Evolutionary conservation across 73 alveolate genomes (phyloP).

Genomic region (Paramecium primaurelia): DNA sequence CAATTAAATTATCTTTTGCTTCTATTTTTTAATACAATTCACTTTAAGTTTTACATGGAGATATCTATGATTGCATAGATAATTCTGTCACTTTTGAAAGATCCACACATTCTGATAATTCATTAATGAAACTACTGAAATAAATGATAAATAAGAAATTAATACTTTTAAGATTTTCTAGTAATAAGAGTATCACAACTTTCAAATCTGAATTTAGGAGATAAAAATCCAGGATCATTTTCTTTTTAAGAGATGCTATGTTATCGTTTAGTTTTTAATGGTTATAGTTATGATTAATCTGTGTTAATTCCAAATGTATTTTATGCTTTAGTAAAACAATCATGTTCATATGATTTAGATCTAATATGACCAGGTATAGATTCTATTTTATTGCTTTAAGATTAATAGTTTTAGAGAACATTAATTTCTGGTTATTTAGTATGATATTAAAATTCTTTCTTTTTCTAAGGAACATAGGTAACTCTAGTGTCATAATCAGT

Average conservation of each 20-base stretch:
- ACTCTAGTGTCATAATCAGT: not conserved
- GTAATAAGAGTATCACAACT: not conserved
- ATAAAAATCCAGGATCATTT: constrained; percentile 37
- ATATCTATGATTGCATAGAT: not conserved
- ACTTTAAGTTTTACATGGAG: not conserved
- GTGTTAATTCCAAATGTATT: not conserved
- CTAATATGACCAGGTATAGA: not conserved
- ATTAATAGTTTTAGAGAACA: not conserved
- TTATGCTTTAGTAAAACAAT: constrained; percentile 4
- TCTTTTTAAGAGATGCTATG: not conserved
- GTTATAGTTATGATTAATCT: not conserved
- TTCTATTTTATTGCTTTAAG: not conserved
- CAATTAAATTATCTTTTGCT: not conserved
- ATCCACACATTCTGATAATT: constrained; percentile 1
- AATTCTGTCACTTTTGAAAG: constrained; percentile 8
- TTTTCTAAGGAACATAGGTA: not conserved
- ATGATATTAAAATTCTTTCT: not conserved
- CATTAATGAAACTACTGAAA: not conserved
- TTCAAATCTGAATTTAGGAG: constrained; percentile 29
- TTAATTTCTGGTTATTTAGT: not conserved
- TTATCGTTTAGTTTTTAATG: not conserved
- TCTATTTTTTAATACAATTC: not conserved
- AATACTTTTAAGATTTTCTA: not conserved
- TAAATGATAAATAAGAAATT: not conserved
- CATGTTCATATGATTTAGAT: constrained; percentile 27